Conservation (phyloP, 768 basidiomycete species). For the Tricholoma saponaceum region DNA sequence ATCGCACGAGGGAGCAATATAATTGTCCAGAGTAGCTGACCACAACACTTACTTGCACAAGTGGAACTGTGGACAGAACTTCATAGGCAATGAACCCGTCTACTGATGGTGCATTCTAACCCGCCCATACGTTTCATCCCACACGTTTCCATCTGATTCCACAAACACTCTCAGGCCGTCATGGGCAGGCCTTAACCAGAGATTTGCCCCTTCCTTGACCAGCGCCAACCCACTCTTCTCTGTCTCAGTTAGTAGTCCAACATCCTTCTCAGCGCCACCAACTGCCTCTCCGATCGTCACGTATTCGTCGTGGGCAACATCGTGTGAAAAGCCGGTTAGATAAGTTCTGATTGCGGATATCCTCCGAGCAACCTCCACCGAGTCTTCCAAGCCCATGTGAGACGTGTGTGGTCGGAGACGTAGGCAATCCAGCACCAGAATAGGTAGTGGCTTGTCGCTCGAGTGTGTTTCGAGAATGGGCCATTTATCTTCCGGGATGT, state of each 20-base stretch:
- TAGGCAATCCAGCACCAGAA: conserved; percentile 77
- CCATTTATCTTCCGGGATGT: conserved; percentile 76
- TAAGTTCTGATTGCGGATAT: conserved; percentile 64
- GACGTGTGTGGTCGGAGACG: conserved; percentile 64
- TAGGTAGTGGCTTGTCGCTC: conserved; percentile 32
- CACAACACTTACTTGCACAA: conserved; percentile 55
- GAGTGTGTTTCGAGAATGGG: conserved; percentile 30
- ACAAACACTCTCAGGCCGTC: conserved; percentile 67
- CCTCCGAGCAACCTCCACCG: conserved; percentile 51
- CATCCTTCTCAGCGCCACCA: conserved; percentile 31
- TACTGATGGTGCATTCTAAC: not conserved
- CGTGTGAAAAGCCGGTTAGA: conserved; percentile 71
- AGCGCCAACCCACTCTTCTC: conserved; percentile 41
- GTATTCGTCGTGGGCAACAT: conserved; percentile 77
- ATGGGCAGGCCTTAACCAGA: conserved; percentile 71
- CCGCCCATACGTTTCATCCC: conserved; percentile 47
- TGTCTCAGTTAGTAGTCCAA: conserved; percentile 21
- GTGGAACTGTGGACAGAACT: conserved; percentile 54
- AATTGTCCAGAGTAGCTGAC: too few species aligned
- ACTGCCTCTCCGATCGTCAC: conserved; percentile 55
- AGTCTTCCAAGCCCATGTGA: conserved; percentile 71
- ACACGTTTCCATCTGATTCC: conserved; percentile 32
- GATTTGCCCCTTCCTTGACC: conserved; percentile 40
- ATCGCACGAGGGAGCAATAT: too few species aligned
- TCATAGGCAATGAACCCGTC: conserved; percentile 40